phyloP scores from a whole-genome alignment of 2,329 filamentous ascomycete genomes.

The Phoma herbarum region DNA sequence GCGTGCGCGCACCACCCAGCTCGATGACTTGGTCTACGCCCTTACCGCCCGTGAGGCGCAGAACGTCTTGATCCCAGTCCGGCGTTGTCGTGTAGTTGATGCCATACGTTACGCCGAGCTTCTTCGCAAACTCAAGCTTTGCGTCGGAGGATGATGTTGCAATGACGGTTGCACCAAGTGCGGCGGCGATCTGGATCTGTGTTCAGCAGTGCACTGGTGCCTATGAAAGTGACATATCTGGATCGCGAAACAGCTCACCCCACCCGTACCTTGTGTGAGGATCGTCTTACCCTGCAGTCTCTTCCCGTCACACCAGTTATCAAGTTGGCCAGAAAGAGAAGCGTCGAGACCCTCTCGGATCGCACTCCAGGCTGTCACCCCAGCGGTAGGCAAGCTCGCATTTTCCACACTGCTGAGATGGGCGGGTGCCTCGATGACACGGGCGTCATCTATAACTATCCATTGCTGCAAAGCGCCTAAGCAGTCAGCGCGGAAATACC shows the following conservation, averaged over 20 bases:
- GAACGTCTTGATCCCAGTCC: slow-evolving; percentile 65
- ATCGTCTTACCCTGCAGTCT: slow-evolving; percentile 52
- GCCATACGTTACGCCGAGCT: slow-evolving; percentile 54
- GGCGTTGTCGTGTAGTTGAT: slow-evolving; percentile 67
- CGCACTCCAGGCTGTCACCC: slow-evolving; percentile 36
- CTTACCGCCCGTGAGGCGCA: slow-evolving; percentile 52
- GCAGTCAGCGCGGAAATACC: background rate
- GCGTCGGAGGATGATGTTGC: slow-evolving; percentile 64
- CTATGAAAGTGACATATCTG: slow-evolving; percentile 10
- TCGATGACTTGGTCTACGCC: slow-evolving; percentile 60
- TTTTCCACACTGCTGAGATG: slow-evolving; percentile 41
- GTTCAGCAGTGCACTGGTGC: background rate
- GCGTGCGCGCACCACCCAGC: slow-evolving; percentile 53
- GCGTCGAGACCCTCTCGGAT: slow-evolving; percentile 17
- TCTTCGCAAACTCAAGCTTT: slow-evolving; percentile 59
- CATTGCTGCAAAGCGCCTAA: slow-evolving; percentile 28
- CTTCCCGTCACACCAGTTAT: slow-evolving; percentile 16
- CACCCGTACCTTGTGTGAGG: slow-evolving; percentile 68
- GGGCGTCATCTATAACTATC: slow-evolving; percentile 30
- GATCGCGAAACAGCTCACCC: slow-evolving; percentile 50
- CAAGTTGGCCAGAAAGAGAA: slow-evolving; percentile 10
- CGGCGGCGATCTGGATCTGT: slow-evolving; percentile 30
- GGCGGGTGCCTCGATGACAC: slow-evolving; percentile 29
- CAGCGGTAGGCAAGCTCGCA: slow-evolving; percentile 33
- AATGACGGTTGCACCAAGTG: slow-evolving; percentile 60